Base-by-base conservation (phyloP, 2,329 filamentous ascomycete genomes). In the Penicillium polonicum region DNA sequence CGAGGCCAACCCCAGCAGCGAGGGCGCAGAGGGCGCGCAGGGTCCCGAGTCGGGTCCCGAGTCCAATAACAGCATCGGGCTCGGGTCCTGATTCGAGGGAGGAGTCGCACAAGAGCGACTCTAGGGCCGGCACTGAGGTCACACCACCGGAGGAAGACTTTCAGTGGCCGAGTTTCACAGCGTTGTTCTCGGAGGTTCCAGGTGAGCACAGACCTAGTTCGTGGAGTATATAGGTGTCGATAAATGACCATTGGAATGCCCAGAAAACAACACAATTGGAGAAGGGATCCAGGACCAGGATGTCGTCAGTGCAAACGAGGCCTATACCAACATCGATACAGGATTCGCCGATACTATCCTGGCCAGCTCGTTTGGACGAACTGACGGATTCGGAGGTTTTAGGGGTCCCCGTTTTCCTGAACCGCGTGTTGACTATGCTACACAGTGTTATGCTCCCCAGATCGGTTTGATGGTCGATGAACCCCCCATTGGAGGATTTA, bases 381-480 rank as follows among this genome's bases (percentile, higher is more conserved):
- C 8, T 21, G 52, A 29, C 19, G 29, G 31, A 36, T 44, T 35
- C 15, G 31, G n/a, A 25, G 39, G 23, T 35, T 29, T 10, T 21
- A 39, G 25, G 25, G 31, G 31, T 44, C 23, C 46, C 25, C 31
- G 12, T 25, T 36, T 19, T 42, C 13, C n/a, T 15, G 46, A 25
- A 31, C 8, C n/a, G 8, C 8, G 13, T 4, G 17, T 31, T 52
- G 36, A 23, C 39, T 51, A 35, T 44, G 17, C 29, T 43, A 48
- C 42, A 29, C 35, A 53, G 36, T 39, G 12, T 48, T 23, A 8
- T 36, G 17, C 29, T 53, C 49, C 55, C 36, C 21, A 25, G 0
- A 21, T 57, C 19, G 55, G 55, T 19, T 33, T 46, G 43, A 57
- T 57, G 49, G 8, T 33, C 13, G 55, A 57, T 23, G 42, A 46